Evolutionary conservation across 163 green algal genomes (phyloP).

Genomic region (Chloromonas sp.): DNA sequence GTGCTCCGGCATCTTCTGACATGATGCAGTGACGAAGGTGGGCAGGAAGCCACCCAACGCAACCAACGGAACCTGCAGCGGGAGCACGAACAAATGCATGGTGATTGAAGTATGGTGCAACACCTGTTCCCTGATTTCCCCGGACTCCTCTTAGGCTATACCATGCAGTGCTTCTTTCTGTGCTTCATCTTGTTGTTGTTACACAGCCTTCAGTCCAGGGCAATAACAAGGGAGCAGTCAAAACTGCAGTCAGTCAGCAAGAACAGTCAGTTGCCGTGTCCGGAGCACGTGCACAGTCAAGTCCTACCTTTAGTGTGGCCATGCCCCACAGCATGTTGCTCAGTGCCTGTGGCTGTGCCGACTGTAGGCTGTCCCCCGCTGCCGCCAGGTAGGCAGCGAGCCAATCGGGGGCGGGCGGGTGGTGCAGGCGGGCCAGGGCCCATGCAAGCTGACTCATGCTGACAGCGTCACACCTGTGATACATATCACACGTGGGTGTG

Average conservation of each 20-base stretch:
- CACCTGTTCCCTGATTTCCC: no score
- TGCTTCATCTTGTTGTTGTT: no score
- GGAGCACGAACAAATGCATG: no score
- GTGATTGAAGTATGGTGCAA: no score
- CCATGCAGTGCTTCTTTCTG: no score
- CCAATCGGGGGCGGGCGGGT: neutral
- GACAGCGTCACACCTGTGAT: neutral
- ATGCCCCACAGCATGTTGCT: conserved; percentile 7
- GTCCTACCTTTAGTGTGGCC: neutral
- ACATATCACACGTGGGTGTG: neutral
- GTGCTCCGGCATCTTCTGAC: neutral
- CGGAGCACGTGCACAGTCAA: no score
- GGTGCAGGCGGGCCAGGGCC: neutral
- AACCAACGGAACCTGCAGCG: neutral
- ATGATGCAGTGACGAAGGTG: neutral
- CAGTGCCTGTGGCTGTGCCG: neutral
- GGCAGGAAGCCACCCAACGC: neutral
- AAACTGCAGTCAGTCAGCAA: no score
- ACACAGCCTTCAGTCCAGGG: no score
- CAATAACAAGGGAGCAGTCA: no score
- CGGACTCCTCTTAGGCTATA: no score
- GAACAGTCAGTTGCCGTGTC: no score
- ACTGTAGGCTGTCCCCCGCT: neutral
- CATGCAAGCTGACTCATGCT: neutral
- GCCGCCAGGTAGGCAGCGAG: neutral